Percentiles rank a stretch among this genome's conserved stretches.
Conservation (phyloP, 1,284 basidiomycete genomes). For the Fomitopsis palustris region DNA sequence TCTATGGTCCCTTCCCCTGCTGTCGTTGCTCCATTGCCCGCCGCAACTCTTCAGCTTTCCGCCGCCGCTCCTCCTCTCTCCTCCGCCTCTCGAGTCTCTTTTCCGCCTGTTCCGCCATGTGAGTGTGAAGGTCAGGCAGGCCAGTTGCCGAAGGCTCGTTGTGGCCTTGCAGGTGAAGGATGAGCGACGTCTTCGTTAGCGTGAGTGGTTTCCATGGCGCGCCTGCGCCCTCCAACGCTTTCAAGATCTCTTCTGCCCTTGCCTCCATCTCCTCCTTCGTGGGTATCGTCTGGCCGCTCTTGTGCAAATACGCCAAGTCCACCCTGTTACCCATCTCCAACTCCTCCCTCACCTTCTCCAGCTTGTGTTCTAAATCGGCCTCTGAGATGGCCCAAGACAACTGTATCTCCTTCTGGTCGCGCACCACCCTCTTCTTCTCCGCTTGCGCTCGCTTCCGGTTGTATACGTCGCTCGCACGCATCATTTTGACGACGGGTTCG, state of each 20-base stretch:
- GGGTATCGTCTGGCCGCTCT: slow-evolving; percentile 35
- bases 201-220: slow-evolving; percentile 50
- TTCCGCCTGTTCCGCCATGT: neutral
- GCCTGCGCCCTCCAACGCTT: slow-evolving; percentile 40
- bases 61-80: neutral
- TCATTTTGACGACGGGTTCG: slow-evolving; percentile 50
- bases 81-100: neutral
- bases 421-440: slow-evolving; percentile 30
- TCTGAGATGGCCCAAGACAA: slow-evolving; percentile 63
- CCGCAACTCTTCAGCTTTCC: neutral
- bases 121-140: neutral
- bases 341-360: slow-evolving; percentile 55
- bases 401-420: slow-evolving; percentile 67
- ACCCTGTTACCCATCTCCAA: slow-evolving; percentile 60
- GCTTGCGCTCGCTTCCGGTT: slow-evolving; percentile 31
- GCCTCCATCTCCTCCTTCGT: slow-evolving; percentile 33
- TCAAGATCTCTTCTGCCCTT: slow-evolving; percentile 39
- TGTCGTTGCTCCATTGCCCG: neutral
- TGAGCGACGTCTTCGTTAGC: slow-evolving; percentile 33
- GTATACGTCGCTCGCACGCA: slow-evolving; percentile 36
- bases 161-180: slow-evolving; percentile 38
- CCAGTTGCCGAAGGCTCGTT: slow-evolving; percentile 4
- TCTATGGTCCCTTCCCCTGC: neutral
- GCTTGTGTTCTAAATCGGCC: slow-evolving; percentile 65
- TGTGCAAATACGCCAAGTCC: slow-evolving; percentile 53